Conservation (phyloP, 169 alveolate species). For the Eimeria tenella region DNA sequence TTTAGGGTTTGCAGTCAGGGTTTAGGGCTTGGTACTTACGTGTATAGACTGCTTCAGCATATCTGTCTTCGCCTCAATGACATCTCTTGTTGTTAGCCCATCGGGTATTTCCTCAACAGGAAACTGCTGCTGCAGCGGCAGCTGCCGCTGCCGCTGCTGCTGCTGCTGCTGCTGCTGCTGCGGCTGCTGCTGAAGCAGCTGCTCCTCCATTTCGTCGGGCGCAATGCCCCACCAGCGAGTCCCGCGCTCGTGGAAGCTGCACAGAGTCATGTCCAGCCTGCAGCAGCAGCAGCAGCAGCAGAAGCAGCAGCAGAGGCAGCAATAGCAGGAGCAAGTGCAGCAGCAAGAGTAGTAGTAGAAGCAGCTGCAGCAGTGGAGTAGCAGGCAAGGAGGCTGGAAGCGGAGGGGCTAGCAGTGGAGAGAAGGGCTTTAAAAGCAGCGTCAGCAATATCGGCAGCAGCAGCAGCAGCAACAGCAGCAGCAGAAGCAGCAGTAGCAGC, state of each 20-base stretch:
- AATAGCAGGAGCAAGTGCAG: too few relatives aligned
- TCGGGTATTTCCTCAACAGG: not conserved
- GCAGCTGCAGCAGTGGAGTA: too few relatives aligned
- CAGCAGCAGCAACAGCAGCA: not conserved
- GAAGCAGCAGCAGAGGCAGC: not conserved
- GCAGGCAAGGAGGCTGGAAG: too few relatives aligned
- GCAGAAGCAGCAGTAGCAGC: not conserved
- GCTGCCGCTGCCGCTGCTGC: not conserved
- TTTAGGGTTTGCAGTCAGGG: not conserved
- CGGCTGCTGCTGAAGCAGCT: not conserved
- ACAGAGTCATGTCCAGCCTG: slow-evolving; percentile 16
- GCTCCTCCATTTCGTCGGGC: not conserved
- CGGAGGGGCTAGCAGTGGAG: too few relatives aligned
- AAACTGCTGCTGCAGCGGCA: slow-evolving; percentile 5
- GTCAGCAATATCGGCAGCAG: not conserved
- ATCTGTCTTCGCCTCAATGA: not conserved
- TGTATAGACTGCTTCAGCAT: slow-evolving; percentile 13
- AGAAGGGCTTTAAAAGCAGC: too few relatives aligned
- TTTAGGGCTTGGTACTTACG: not conserved
- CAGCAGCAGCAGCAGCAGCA: not conserved
- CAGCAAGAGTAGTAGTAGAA: too few relatives aligned
- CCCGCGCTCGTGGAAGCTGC: slow-evolving; percentile 26
- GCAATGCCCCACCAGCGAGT: slow-evolving; percentile 3
- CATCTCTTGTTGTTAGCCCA: not conserved
- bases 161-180: too few relatives aligned